These are phyloP conservation scores for Rossbeevera mucosa DNA, from an alignment of 768 basidiomycete genomes.

Conservation along the genomic window DNA sequence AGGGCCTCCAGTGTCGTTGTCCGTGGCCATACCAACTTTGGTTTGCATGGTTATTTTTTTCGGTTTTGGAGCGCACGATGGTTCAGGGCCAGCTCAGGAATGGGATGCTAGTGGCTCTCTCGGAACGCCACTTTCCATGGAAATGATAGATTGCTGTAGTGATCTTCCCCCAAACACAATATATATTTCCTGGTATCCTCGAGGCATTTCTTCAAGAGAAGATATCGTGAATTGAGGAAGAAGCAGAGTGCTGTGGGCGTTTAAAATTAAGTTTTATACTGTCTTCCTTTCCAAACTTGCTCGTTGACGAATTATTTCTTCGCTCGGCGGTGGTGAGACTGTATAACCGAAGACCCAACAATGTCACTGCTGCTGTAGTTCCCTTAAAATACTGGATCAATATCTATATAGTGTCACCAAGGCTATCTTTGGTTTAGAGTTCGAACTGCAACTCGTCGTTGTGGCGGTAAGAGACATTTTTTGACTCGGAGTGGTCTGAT, in stretches of 20 bases:
- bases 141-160: neutral
- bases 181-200: neutral
- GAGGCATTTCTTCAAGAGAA: neutral
- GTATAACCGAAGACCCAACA: neutral
- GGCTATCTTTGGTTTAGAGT: neutral
- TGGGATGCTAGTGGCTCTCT: neutral
- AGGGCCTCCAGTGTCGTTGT: neutral
- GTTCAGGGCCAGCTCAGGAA: neutral
- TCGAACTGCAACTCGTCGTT: neutral
- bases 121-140: neutral
- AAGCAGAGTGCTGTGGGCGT: neutral
- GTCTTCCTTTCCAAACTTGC: neutral
- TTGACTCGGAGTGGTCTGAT: neutral
- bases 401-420: neutral
- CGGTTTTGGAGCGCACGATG: neutral
- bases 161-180: neutral
- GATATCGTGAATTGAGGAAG: no score
- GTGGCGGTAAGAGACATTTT: neutral
- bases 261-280: neutral
- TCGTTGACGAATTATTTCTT: no score
- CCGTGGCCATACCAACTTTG: neutral
- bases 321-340: no score
- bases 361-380: neutral
- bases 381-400: neutral
- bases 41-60: neutral